Evolutionary conservation across 2,329 filamentous ascomycete species (phyloP).

Genomic region (Berkeleyomyces basicola): DNA sequence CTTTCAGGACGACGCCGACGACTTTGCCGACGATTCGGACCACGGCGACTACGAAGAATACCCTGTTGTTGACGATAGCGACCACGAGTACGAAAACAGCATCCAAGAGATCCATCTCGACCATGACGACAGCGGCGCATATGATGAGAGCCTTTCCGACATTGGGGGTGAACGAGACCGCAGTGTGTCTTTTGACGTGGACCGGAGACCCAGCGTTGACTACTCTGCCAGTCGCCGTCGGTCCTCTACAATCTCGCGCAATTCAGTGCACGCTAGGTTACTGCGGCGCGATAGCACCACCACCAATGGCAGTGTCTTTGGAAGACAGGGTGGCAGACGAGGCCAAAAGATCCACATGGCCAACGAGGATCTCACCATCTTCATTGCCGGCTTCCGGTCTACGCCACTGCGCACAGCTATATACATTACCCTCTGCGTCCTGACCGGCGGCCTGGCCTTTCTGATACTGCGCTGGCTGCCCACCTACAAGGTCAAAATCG

Average conservation of each 20-base stretch:
- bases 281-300: conserved; percentile 53
- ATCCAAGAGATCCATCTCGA: neutral
- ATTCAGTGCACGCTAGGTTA: conserved; percentile 45
- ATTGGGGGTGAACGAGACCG: neutral
- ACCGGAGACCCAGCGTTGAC: conserved; percentile 24
- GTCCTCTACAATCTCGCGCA: conserved; percentile 43
- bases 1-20: conserved; percentile 54
- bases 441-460: conserved; percentile 64
- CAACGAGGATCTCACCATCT: conserved; percentile 87
- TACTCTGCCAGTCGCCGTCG: conserved; percentile 40
- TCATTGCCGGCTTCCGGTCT: conserved; percentile 79
- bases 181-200: conserved; percentile 22
- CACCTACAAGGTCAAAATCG: conserved; percentile 61
- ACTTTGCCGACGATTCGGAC: conserved; percentile 26
- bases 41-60: conserved; percentile 16
- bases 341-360: conserved; percentile 88
- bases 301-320: conserved; percentile 49
- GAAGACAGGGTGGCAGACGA: conserved; percentile 29
- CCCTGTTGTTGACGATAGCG: conserved; percentile 22
- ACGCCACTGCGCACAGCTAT: conserved; percentile 49
- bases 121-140: conserved; percentile 21
- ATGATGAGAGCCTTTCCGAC: conserved; percentile 18
- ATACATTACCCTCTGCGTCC: conserved; percentile 54
- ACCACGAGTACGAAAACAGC: conserved; percentile 15
- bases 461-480: conserved; percentile 83